Evolutionary conservation across 2,329 filamentous ascomycete genomes (phyloP).

Genomic region (Fusarium globosum): DNA sequence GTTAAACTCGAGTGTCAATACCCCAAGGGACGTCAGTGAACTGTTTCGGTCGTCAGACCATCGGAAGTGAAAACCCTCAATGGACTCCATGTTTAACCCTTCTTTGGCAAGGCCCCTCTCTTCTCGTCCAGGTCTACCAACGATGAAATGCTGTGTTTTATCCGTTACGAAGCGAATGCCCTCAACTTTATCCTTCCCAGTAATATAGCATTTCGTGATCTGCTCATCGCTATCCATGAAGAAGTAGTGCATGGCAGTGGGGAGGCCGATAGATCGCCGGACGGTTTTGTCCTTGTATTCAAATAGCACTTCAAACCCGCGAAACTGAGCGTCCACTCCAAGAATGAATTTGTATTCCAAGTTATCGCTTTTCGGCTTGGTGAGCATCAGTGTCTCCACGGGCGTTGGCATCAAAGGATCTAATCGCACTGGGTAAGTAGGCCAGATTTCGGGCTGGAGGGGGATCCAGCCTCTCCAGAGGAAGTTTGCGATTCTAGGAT

Average conservation of each 20-base stretch:
- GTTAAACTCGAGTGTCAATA: background rate
- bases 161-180: background rate
- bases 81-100: background rate
- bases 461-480: background rate
- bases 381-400: background rate
- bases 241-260: background rate
- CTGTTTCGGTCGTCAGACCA: background rate
- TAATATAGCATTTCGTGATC: background rate
- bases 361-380: background rate
- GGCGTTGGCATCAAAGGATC: background rate
- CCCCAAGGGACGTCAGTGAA: background rate
- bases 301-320: background rate
- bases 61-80: background rate
- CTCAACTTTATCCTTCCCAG: background rate
- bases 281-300: background rate
- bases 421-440: background rate
- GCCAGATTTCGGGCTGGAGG: background rate
- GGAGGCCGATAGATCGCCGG: background rate
- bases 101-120: background rate
- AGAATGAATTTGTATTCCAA: background rate
- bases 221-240: background rate
- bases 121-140: background rate
- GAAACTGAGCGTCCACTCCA: background rate
- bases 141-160: background rate
- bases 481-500: background rate